A percentile compares a stretch with the other conserved stretches of the same genome.
These are phyloP conservation scores for Paracoccidioides lutzii DNA, from an alignment of 2,329 filamentous ascomycete species.

Conservation along the genomic window DNA sequence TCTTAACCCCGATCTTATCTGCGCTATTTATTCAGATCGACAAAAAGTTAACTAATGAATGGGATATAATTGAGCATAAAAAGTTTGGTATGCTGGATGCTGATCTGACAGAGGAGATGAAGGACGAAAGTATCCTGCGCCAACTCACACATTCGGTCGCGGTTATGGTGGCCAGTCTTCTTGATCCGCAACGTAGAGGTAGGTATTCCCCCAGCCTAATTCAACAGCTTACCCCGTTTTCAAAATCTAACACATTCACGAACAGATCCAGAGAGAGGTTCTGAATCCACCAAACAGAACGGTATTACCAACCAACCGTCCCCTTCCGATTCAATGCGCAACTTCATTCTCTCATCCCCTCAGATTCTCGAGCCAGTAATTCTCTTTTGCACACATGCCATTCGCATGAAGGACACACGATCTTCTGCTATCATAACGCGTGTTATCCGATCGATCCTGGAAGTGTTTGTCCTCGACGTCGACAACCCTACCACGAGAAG, in stretches of 20 bases:
- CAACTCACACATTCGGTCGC: constrained; percentile 88
- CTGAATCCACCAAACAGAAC: constrained; percentile 21
- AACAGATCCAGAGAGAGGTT: constrained; percentile 23
- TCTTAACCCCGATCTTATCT: constrained; percentile 71
- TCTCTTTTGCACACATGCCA: constrained; percentile 79
- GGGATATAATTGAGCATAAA: constrained; percentile 57
- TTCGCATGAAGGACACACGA: constrained; percentile 78
- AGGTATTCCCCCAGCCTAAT: constrained; percentile 23
- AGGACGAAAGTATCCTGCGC: constrained; percentile 85
- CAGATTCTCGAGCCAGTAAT: constrained; percentile 77
- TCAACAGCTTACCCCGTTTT: constrained; percentile 1
- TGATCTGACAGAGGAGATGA: constrained; percentile 90
- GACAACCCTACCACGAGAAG: constrained; percentile 44
- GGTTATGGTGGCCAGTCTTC: constrained; percentile 76
- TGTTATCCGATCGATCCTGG: constrained; percentile 73
- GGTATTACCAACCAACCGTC: constrained; percentile 28
- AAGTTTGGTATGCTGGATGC: constrained; percentile 54
- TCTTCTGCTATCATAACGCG: constrained; percentile 77
- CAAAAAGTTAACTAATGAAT: constrained; percentile 73
- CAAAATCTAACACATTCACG: constrained; percentile 3
- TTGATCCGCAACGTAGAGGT: constrained; percentile 59
- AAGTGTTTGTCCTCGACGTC: constrained; percentile 52
- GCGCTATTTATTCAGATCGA: constrained; percentile 79
- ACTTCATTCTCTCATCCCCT: constrained; percentile 68
- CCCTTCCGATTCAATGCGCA: constrained; percentile 47